These are phyloP conservation scores for Tephrocybe sp. DNA, from an alignment of 768 basidiomycete genomes.

Conservation along the genomic window DNA sequence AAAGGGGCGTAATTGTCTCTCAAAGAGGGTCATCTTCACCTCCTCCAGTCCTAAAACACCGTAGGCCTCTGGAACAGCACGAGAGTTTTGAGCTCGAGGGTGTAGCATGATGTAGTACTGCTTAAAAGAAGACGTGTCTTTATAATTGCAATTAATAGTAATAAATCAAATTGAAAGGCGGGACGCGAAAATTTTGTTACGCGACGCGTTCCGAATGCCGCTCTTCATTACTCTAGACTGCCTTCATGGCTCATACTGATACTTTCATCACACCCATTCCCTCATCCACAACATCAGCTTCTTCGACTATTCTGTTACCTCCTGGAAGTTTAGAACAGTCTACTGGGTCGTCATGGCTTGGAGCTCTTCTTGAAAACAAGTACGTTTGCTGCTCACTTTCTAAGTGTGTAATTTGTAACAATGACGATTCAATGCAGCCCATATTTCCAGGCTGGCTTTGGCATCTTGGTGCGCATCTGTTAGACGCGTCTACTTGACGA, in stretches of 20 bases:
- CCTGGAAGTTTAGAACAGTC: too few species aligned
- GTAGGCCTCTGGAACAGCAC: slow-evolving; percentile 32
- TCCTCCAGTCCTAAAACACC: slow-evolving; percentile 51
- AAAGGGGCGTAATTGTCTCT: neutral
- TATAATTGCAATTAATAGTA: too few species aligned
- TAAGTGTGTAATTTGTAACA: slow-evolving; percentile 12
- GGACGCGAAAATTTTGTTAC: slow-evolving; percentile 20
- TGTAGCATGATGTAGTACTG: slow-evolving; percentile 9
- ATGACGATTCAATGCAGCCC: slow-evolving; percentile 77
- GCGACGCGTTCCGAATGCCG: slow-evolving; percentile 22
- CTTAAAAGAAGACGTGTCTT: slow-evolving; percentile 11
- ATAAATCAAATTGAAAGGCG: slow-evolving; percentile 17
- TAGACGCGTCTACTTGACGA: neutral
- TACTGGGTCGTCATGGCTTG: slow-evolving; percentile 32
- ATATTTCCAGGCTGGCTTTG: slow-evolving; percentile 97
- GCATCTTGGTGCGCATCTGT: slow-evolving; percentile 76
- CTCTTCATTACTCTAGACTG: neutral
- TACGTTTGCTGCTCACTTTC: slow-evolving; percentile 35
- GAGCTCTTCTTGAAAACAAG: slow-evolving; percentile 61
- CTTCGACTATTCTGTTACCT: too few species aligned
- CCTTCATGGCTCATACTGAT: too few species aligned
- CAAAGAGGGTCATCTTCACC: slow-evolving; percentile 31
- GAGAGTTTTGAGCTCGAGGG: slow-evolving; percentile 10
- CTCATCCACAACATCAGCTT: neutral
- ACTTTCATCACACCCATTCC: neutral